A percentile compares a stretch with the other conserved stretches of the same genome.
phyloP scores from a whole-genome alignment of 306 rosid genomes.

The Clitoria ternatea region DNA sequence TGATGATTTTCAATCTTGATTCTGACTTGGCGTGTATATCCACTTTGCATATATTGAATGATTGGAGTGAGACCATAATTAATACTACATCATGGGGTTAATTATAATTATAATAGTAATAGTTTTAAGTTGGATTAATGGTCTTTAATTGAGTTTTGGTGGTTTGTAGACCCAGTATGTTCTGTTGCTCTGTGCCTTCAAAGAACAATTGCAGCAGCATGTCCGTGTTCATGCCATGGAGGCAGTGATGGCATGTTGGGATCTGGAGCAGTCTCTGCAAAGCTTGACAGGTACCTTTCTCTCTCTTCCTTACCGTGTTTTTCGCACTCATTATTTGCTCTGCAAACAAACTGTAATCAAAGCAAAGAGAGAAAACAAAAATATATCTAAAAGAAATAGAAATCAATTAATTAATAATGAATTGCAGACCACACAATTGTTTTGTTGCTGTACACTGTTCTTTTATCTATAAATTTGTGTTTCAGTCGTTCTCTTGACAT shows the following conservation, averaged over 20 bases:
- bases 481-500: neutral
- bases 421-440: neutral
- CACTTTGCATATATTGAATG: neutral
- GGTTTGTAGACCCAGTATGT: conserved; percentile 61
- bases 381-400: neutral
- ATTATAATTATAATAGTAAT: too few relatives aligned
- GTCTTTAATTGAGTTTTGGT: neutral
- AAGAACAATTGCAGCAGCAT: conserved; percentile 85
- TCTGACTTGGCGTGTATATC: neutral
- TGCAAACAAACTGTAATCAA: neutral
- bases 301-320: neutral
- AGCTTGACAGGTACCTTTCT: conserved; percentile 65
- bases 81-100: neutral
- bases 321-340: neutral
- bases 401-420: neutral
- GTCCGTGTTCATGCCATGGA: conserved; percentile 91
- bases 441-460: too few relatives aligned
- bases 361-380: neutral
- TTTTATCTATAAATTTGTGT: neutral
- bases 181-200: conserved; percentile 69
- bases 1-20: neutral
- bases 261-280: conserved; percentile 81
- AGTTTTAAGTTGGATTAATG: too few relatives aligned
- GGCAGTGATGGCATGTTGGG: conserved; percentile 97
- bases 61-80: neutral